A percentile compares a stretch with the other conserved stretches of the same genome.
Conservation (phyloP, 768 basidiomycete species). For the Melanogaster broomeanus region DNA sequence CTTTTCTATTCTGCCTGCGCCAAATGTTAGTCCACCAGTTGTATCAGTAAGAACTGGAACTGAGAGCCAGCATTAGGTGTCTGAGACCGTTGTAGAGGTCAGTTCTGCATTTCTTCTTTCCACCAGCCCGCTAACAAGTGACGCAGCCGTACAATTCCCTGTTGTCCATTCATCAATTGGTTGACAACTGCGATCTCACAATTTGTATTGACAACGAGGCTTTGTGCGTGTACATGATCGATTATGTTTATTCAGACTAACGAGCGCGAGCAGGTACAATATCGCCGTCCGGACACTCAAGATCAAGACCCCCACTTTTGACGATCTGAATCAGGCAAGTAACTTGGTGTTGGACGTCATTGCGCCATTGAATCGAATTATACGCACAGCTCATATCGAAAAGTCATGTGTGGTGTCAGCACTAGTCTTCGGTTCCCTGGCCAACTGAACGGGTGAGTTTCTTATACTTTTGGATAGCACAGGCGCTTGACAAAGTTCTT, state of each 20-base stretch:
- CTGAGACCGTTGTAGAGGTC: conserved; percentile 58
- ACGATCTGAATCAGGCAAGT: conserved; percentile 68
- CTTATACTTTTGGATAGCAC: neutral
- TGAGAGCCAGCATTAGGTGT: conserved; percentile 31
- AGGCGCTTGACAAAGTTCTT: conserved; percentile 4
- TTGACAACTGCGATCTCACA: conserved; percentile 83
- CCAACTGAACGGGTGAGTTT: conserved; percentile 78
- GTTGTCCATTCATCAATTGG: conserved; percentile 85
- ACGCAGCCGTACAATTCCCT: conserved; percentile 78
- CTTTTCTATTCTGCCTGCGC: conserved; percentile 55
- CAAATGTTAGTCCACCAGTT: conserved; percentile 41
- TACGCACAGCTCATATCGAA: conserved; percentile 64
- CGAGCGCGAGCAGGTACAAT: conserved; percentile 54
- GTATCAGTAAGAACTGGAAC: neutral
- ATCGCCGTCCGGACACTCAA: conserved; percentile 69
- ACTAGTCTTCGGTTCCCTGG: conserved; percentile 94
- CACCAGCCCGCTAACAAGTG: conserved; percentile 8
- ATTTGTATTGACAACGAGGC: conserved; percentile 90
- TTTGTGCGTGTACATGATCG: conserved; percentile 45
- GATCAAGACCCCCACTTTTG: conserved; percentile 61
- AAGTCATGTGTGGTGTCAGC: conserved; percentile 94
- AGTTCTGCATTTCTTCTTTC: conserved; percentile 4
- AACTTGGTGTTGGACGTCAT: neutral
- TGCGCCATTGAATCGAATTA: neutral
- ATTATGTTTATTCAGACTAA: neutral